These are phyloP conservation scores for Lasiodiplodia citricola DNA, from an alignment of 2,329 filamentous ascomycete species.

Conservation along the genomic window DNA sequence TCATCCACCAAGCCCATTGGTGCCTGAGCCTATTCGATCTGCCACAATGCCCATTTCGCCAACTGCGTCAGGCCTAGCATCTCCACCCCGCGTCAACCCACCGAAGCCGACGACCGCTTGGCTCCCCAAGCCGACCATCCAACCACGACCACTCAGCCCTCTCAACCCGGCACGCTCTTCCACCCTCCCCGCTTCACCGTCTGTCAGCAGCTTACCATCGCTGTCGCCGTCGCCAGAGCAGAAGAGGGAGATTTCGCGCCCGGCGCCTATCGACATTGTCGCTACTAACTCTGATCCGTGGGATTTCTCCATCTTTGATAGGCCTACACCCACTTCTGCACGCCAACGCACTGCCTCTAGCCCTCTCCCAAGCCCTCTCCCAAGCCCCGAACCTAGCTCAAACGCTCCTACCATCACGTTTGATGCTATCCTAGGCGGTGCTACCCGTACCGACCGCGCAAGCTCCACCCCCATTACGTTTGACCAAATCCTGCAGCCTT, in stretches of 20 bases:
- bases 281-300: constrained; percentile 32
- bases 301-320: constrained; percentile 39
- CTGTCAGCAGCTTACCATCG: neutral
- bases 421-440: constrained; percentile 8
- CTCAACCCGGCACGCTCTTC: constrained; percentile 20
- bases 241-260: neutral
- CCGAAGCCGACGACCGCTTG: constrained; percentile 7
- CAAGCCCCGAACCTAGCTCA: constrained; percentile 3
- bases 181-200: constrained; percentile 8
- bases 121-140: neutral
- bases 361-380: neutral
- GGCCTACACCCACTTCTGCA: neutral
- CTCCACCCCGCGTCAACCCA: neutral
- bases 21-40: constrained; percentile 8
- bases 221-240: neutral
- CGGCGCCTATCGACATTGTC: neutral
- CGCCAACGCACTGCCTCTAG: constrained; percentile 16
- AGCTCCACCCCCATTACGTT: constrained; percentile 18
- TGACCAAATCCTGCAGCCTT: constrained; percentile 22
- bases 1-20: constrained; percentile 17
- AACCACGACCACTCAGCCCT: constrained; percentile 4
- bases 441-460: constrained; percentile 28
- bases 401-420: constrained; percentile 18
- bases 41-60: constrained; percentile 11
- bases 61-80: neutral